These are phyloP conservation scores for Alternaria viburni DNA, from an alignment of 2,329 filamentous ascomycete genomes.

Conservation along the genomic window DNA sequence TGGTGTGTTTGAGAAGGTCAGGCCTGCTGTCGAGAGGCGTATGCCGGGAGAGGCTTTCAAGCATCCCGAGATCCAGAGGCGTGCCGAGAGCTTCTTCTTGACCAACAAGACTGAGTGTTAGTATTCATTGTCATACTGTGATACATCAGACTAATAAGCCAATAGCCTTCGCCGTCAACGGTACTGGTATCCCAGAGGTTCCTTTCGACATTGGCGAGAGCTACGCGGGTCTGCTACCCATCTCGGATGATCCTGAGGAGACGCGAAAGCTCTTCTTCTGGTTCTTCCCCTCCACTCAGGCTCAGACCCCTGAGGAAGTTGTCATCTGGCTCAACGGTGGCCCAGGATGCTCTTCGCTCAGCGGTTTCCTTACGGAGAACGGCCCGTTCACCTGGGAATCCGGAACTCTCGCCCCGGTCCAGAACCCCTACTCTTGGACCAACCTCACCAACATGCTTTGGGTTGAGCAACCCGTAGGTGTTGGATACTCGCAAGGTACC, in stretches of 20 bases:
- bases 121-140: background rate
- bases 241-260: constrained; percentile 58
- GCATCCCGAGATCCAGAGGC: constrained; percentile 42
- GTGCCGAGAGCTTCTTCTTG: constrained; percentile 39
- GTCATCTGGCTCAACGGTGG: constrained; percentile 60
- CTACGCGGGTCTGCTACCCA: constrained; percentile 68
- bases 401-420: constrained; percentile 69
- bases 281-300: constrained; percentile 67
- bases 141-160: background rate
- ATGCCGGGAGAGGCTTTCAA: constrained; percentile 35
- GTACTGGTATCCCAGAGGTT: constrained; percentile 70
- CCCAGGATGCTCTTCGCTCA: constrained; percentile 60
- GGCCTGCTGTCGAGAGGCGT: constrained; percentile 37
- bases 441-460: constrained; percentile 52
- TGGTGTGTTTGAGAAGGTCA: constrained; percentile 35
- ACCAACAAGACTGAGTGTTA: constrained; percentile 44
- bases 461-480: constrained; percentile 58
- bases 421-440: constrained; percentile 74
- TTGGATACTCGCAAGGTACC: constrained; percentile 52
- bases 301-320: constrained; percentile 62
- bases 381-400: constrained; percentile 66
- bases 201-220: constrained; percentile 71
- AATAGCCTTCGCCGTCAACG: constrained; percentile 68
- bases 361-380: constrained; percentile 77
- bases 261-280: constrained; percentile 66